Percentiles rank a stretch among this genome's conserved stretches.
Conservation (phyloP, 352 stramenopile species). For the Pythium periplocum region DNA sequence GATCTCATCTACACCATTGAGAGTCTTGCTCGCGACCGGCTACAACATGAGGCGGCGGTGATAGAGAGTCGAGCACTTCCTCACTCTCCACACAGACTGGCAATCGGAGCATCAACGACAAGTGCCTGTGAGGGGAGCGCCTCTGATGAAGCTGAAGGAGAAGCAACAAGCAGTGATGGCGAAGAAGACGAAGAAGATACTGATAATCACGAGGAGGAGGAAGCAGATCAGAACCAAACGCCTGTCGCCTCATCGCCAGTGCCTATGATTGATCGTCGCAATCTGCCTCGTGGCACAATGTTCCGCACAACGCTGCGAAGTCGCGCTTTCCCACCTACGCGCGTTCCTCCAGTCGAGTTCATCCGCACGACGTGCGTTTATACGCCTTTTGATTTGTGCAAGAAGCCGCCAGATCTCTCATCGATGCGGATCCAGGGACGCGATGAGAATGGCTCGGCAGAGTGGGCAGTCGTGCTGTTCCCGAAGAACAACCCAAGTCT, state of each 20-base stretch:
- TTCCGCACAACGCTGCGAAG: slow-evolving; percentile 35
- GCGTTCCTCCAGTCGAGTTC: slow-evolving; percentile 23
- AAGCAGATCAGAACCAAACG: too few relatives aligned
- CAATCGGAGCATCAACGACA: not conserved
- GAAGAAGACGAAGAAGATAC: not conserved
- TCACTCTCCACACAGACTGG: not conserved
- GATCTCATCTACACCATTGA: slow-evolving; percentile 8
- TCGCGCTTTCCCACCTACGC: slow-evolving; percentile 34
- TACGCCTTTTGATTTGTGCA: slow-evolving; percentile 26
- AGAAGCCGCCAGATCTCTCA: slow-evolving; percentile 13
- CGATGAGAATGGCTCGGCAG: slow-evolving; percentile 6
- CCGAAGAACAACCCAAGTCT: slow-evolving; percentile 27
- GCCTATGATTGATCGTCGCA: not conserved
- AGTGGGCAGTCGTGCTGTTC: slow-evolving; percentile 41
- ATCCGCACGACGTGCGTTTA: slow-evolving; percentile 24
- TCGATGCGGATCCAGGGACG: slow-evolving; percentile 18
- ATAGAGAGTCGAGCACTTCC: not conserved
- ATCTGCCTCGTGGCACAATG: slow-evolving; percentile 8
- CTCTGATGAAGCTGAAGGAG: not conserved
- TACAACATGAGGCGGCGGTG: slow-evolving; percentile 7
- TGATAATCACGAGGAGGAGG: too few relatives aligned
- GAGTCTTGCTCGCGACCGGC: slow-evolving; percentile 6
- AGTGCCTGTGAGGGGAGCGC: not conserved
- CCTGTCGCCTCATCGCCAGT: not conserved
- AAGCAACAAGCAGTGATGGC: not conserved